phyloP scores from a whole-genome alignment of 139 green algal species.

The Zygnema circumcarinatum region DNA sequence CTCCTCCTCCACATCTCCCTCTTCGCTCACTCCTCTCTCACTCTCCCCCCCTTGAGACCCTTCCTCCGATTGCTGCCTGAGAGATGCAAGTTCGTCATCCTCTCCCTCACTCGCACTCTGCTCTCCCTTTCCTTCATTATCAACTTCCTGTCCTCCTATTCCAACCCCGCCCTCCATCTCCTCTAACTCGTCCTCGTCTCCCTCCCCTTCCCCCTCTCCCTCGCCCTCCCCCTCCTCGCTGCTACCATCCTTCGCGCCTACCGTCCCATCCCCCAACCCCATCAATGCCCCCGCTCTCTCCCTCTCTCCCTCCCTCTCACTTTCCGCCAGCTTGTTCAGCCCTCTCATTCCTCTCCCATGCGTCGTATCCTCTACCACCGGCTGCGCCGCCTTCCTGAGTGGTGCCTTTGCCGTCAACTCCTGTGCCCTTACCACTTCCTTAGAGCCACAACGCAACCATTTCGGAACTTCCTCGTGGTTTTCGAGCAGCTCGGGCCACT shows the following conservation, averaged over 20 bases:
- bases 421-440: conserved; percentile 14
- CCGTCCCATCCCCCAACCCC: background rate
- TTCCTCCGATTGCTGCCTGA: background rate
- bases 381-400: conserved; percentile 4
- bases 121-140: conserved; percentile 24
- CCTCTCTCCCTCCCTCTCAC: conserved; percentile 1
- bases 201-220: conserved; percentile 27
- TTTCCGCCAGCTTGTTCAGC: conserved; percentile 33
- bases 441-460: conserved; percentile 35
- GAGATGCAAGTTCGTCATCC: background rate
- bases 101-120: background rate
- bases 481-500: conserved; percentile 37
- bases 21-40: conserved; percentile 35
- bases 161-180: conserved; percentile 14
- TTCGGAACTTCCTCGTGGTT: conserved; percentile 29
- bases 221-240: background rate
- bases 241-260: background rate
- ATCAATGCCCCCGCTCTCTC: conserved; percentile 15
- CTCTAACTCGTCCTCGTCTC: conserved; percentile 19
- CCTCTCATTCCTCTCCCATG: conserved; percentile 4
- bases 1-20: conserved; percentile 39
- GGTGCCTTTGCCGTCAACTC: conserved; percentile 7
- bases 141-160: background rate
- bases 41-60: background rate
- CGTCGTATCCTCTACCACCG: background rate